A percentile compares a stretch with the other conserved stretches of the same genome.
Evolutionary conservation across 495 filamentous ascomycete species (phyloP).

Genomic region (Clavariopsis aquatica): DNA sequence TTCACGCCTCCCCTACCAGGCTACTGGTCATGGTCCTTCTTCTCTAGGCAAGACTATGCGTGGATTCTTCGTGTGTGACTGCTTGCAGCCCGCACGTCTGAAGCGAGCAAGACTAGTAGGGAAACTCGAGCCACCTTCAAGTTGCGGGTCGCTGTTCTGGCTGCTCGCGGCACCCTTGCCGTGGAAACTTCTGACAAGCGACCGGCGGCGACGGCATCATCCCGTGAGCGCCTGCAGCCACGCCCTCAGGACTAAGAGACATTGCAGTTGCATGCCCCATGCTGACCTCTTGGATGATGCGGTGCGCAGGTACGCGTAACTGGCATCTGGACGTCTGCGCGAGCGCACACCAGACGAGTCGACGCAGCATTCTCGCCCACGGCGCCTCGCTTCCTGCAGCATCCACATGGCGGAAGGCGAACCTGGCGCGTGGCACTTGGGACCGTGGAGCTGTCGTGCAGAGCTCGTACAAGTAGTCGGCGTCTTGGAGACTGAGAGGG

Average conservation of each 20-base stretch:
- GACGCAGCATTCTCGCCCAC: neutral
- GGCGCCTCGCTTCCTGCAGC: neutral
- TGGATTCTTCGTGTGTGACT: neutral
- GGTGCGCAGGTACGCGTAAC: neutral
- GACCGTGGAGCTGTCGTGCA: too few relatives aligned
- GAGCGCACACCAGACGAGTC: too few relatives aligned
- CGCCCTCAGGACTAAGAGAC: neutral
- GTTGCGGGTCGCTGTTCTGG: neutral
- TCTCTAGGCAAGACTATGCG: neutral
- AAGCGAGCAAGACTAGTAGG: neutral
- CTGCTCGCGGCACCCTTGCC: neutral
- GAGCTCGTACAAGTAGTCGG: too few relatives aligned
- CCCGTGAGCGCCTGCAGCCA: too few relatives aligned
- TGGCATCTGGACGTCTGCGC: too few relatives aligned
- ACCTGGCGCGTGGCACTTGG: neutral
- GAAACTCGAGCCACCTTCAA: neutral
- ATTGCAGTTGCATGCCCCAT: neutral
- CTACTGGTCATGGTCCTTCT: too few relatives aligned
- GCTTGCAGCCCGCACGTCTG: neutral
- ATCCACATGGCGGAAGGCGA: neutral
- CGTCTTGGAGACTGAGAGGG: neutral
- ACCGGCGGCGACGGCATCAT: too few relatives aligned
- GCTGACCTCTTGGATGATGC: neutral
- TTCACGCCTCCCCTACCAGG: neutral
- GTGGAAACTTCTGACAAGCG: neutral